phyloP scores from a whole-genome alignment of 768 basidiomycete species.

The Suillus lakei region DNA sequence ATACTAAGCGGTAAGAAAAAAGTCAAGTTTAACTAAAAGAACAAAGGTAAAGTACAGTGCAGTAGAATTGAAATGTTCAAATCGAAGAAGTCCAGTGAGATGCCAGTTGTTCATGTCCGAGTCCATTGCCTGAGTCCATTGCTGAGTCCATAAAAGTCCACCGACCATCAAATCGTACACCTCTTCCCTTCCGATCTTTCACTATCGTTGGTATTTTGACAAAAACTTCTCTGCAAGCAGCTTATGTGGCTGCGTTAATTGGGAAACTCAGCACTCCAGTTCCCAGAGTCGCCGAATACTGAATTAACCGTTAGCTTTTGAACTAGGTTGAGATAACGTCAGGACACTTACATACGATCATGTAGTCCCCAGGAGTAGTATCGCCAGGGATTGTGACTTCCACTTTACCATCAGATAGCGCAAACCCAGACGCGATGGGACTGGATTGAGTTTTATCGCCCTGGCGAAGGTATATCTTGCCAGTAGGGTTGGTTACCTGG shows the following conservation, averaged over 20 bases:
- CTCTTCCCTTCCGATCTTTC: not conserved
- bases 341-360: conserved; percentile 46
- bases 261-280: conserved; percentile 50
- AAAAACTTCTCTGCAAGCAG: not conserved
- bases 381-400: conserved; percentile 45
- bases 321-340: not conserved
- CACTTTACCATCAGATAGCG: conserved; percentile 38
- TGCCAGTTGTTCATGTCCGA: not conserved
- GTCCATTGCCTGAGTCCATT: not conserved
- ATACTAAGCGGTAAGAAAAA: not conserved
- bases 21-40: not conserved
- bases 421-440: conserved; percentile 45
- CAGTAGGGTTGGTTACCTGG: conserved; percentile 53
- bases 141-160: not conserved
- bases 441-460: conserved; percentile 30
- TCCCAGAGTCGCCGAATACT: conserved; percentile 63
- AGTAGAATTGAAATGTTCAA: not conserved
- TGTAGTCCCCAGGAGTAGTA: conserved; percentile 44
- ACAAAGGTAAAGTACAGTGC: not conserved
- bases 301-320: conserved; percentile 7
- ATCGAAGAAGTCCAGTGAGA: not conserved
- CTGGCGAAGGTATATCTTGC: conserved; percentile 47
- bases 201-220: not conserved
- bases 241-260: conserved; percentile 34
- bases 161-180: not conserved